phyloP scores from a whole-genome alignment of 192 early-diverging fungal species.

The Podila epicladia region DNA sequence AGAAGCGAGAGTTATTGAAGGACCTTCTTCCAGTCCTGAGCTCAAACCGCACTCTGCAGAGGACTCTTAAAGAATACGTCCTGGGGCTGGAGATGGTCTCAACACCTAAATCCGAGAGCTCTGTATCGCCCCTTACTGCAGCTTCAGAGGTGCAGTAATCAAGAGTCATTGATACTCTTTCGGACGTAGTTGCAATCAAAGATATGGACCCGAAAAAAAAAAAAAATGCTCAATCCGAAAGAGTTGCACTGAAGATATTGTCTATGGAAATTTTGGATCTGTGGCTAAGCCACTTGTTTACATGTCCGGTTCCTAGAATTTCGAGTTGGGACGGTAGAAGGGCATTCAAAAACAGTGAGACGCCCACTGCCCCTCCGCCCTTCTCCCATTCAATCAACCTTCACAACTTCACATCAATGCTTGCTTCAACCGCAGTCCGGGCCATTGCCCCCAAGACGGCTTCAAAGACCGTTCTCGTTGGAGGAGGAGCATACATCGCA shows the following conservation, averaged over 20 bases:
- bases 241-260: too few species aligned
- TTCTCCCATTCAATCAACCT: not conserved
- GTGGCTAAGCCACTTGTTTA: too few species aligned
- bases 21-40: conserved; percentile 76
- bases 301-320: too few species aligned
- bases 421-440: conserved; percentile 2
- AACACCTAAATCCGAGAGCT: not conserved
- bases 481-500: conserved; percentile 19
- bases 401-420: not conserved
- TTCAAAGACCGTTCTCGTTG: conserved; percentile 3
- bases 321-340: too few species aligned
- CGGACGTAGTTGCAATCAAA: too few species aligned
- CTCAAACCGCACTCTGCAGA: conserved; percentile 71
- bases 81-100: conserved; percentile 34
- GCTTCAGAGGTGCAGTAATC: too few species aligned
- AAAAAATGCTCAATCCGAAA: too few species aligned
- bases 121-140: too few species aligned
- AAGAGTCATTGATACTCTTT: too few species aligned
- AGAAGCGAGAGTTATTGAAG: conserved; percentile 72
- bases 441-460: conserved; percentile 4
- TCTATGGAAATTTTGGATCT: too few species aligned
- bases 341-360: too few species aligned
- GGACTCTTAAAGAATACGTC: conserved; percentile 66
- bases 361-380: not conserved
- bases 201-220: too few species aligned